Evolutionary conservation across 2,329 filamentous ascomycete genomes (phyloP), one percentile per base, ranked within the genome.

Genomic region (Westerdykella ornata): DNA sequence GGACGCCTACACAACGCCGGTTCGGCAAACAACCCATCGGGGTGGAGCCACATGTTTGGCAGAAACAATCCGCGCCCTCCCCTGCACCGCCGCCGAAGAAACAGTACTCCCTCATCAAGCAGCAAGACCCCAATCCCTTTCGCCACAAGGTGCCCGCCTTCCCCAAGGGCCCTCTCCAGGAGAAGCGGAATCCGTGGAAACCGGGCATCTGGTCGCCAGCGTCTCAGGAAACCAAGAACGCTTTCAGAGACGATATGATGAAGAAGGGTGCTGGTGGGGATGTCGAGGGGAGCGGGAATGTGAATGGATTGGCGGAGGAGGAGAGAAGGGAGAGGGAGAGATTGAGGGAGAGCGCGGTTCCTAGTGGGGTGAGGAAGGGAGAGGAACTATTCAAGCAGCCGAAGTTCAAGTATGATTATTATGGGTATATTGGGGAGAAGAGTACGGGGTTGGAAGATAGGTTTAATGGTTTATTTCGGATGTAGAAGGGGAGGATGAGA

Each of bases 131-230:
- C 49, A 71, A 66, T 53, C 77, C 81, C 1, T 88, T 88, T 56
- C 82, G 80, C 72, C 84, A 80, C 65, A 80, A 76, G 43, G 74
- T 88, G 2, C 85, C 85, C 3, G 73, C 81, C 0, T 81, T 1
- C 84, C 85, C 12, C 77, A 74, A 12, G 76, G 74, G n/a, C 81
- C 82, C 16, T 80, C 81, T 26, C 22, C 76, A 80, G 31, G 72
- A 73, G 33, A 62, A 80, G 5, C 72, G 77, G 22, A 85, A 84
- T 45, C 81, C 81, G 1, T 74, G 76, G 4, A 77, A 75, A 44
- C 48, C 49, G 0, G 42, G 44, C 6, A 45, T 55, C 16, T 61
- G 56, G 56, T 69, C 72, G 28, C 74, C 78, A 0, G 65, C 74
- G 1, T 66, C 82, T 18, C 68, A 71, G 57, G 53, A 75, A 61